Percentiles rank a stretch among this genome's conserved stretches.
Evolutionary conservation across 2,329 filamentous ascomycete species (phyloP).

Genomic region (Aspergillus latus): DNA sequence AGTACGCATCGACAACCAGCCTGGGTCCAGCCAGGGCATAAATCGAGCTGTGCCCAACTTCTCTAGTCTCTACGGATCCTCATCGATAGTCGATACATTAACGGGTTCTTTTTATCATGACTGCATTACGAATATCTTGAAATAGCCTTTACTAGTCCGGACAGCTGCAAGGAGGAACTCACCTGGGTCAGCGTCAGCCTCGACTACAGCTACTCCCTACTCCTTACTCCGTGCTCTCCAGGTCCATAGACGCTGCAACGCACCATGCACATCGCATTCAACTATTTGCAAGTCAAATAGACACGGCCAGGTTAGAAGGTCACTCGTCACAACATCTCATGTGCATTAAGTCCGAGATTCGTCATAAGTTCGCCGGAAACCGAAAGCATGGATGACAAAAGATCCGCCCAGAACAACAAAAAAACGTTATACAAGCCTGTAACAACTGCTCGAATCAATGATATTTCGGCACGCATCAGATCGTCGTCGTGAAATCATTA

Average conservation of each 20-base stretch:
- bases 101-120: not conserved
- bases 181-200: not conserved
- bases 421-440: constrained; percentile 20
- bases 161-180: constrained; percentile 4
- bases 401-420: constrained; percentile 14
- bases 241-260: constrained; percentile 2
- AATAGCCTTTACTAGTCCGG: not conserved
- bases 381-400: constrained; percentile 14
- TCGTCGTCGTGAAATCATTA: constrained; percentile 22
- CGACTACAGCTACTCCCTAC: constrained; percentile 11
- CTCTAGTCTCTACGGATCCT: not conserved
- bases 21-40: not conserved
- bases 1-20: not conserved
- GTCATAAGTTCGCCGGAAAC: constrained; percentile 16
- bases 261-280: constrained; percentile 15
- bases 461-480: constrained; percentile 20
- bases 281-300: constrained; percentile 6
- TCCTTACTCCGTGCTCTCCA: constrained; percentile 12
- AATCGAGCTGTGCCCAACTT: constrained; percentile 4
- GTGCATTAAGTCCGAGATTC: constrained; percentile 26
- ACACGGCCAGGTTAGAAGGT: constrained; percentile 7
- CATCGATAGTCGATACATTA: not conserved
- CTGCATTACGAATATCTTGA: not conserved
- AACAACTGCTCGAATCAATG: constrained; percentile 18
- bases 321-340: constrained; percentile 24